These are phyloP conservation scores for Blastobotrys arbuscula DNA, from an alignment of 1,139 yeast species.

Conservation along the genomic window DNA sequence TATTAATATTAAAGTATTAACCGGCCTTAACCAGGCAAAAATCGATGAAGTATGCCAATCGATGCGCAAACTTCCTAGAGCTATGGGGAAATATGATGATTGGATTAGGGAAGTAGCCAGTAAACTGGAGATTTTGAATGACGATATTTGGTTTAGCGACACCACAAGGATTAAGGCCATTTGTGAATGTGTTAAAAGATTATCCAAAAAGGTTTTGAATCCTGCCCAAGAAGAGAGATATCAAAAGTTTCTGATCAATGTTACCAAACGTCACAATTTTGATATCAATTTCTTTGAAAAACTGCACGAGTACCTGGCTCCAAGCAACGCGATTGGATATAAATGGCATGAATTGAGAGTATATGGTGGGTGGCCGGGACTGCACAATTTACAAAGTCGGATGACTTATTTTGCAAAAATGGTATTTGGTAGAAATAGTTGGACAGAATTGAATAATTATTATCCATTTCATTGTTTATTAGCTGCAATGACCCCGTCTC, in stretches of 20 bases:
- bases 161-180: conserved; percentile 1
- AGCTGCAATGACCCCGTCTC: conserved; percentile 12
- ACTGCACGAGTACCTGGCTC: conserved; percentile 6
- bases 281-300: not conserved
- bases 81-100: conserved; percentile 3
- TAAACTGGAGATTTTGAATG: not conserved
- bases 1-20: not conserved
- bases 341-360: conserved; percentile 9
- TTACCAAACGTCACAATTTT: not conserved
- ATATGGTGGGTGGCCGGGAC: conserved; percentile 13
- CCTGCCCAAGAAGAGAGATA: not conserved
- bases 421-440: conserved; percentile 5
- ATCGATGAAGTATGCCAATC: not conserved
- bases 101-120: not conserved
- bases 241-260: not conserved
- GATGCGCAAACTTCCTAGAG: conserved; percentile 1
- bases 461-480: conserved; percentile 5
- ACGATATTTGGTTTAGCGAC: conserved; percentile 4
- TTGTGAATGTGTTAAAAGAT: not conserved
- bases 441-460: conserved; percentile 4
- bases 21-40: not conserved
- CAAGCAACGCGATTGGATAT: conserved; percentile 1
- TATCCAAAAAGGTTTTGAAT: not conserved
- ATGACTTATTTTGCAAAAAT: conserved; percentile 9
- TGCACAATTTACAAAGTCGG: conserved; percentile 5